Evolutionary conservation across 2,329 filamentous ascomycete genomes (phyloP).

Genomic region (Trichophyton simii): DNA sequence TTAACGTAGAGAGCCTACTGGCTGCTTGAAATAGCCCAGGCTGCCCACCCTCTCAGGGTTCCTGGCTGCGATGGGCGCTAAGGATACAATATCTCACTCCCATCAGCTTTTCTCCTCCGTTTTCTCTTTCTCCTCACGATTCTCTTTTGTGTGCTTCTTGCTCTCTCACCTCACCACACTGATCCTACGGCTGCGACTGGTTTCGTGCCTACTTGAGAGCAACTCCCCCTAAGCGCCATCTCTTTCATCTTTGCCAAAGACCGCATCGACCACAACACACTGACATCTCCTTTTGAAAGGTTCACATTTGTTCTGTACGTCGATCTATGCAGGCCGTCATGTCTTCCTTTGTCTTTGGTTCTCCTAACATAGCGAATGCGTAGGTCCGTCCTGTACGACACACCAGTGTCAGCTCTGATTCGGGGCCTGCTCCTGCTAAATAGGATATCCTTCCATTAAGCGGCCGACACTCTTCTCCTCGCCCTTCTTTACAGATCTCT

Average conservation of each 20-base stretch:
- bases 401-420: neutral
- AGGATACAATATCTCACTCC: neutral
- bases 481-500: neutral
- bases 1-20: constrained; percentile 1
- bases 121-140: neutral
- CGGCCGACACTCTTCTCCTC: neutral
- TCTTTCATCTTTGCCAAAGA: neutral
- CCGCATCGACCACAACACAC: neutral
- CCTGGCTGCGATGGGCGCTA: neutral
- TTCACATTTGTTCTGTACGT: neutral
- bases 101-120: neutral
- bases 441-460: neutral
- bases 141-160: neutral
- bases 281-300: neutral
- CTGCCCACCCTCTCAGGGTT: neutral
- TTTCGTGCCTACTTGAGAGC: constrained; percentile 6
- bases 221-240: neutral
- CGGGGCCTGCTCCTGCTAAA: neutral
- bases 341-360: neutral
- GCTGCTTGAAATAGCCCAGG: neutral
- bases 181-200: constrained; percentile 7
- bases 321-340: neutral
- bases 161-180: neutral
- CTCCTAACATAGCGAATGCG: neutral
- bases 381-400: neutral